Evolutionary conservation across 2,329 filamentous ascomycete genomes (phyloP).

Genomic region (Fusarium sulawesiense): DNA sequence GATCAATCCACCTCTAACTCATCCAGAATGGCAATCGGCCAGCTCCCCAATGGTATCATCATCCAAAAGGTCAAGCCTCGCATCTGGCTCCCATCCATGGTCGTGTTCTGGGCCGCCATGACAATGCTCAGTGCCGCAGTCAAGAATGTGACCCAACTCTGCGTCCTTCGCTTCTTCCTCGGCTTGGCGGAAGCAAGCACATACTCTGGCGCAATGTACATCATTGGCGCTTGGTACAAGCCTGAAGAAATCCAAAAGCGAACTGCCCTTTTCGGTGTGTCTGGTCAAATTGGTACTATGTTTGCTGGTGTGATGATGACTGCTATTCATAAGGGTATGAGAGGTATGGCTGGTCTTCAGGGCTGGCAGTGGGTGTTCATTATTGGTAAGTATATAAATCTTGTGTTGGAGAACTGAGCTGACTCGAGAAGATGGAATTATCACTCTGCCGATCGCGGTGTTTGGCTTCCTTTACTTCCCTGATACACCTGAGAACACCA

Average conservation of each 20-base stretch:
- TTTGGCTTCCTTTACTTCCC: conserved; percentile 43
- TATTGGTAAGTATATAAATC: conserved; percentile 4
- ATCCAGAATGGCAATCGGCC: conserved; percentile 58
- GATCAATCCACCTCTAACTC: neutral
- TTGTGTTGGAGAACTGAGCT: rapidly evolving
- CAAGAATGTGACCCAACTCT: conserved; percentile 46
- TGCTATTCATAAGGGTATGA: conserved; percentile 48
- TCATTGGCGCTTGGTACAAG: conserved; percentile 64
- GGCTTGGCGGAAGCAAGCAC: conserved; percentile 47
- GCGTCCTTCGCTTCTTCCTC: conserved; percentile 46
- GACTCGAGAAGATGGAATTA: conserved; percentile 31
- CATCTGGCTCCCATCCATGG: conserved; percentile 69
- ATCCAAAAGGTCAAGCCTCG: conserved; percentile 70
- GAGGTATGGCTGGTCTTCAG: conserved; percentile 53
- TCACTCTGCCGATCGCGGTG: conserved; percentile 38
- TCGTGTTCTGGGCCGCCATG: conserved; percentile 68
- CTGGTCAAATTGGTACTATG: conserved; percentile 67
- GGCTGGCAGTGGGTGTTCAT: conserved; percentile 63
- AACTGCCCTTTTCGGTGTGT: conserved; percentile 68
- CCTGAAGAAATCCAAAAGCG: conserved; percentile 68
- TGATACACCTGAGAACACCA: conserved; percentile 49
- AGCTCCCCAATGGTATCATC: conserved; percentile 67
- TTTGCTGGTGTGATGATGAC: conserved; percentile 69
- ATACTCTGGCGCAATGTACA: conserved; percentile 49
- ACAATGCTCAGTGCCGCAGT: conserved; percentile 56